These are phyloP conservation scores for Schwanniomyces polymorphus DNA, from an alignment of 805 yeast species.

Conservation along the genomic window DNA sequence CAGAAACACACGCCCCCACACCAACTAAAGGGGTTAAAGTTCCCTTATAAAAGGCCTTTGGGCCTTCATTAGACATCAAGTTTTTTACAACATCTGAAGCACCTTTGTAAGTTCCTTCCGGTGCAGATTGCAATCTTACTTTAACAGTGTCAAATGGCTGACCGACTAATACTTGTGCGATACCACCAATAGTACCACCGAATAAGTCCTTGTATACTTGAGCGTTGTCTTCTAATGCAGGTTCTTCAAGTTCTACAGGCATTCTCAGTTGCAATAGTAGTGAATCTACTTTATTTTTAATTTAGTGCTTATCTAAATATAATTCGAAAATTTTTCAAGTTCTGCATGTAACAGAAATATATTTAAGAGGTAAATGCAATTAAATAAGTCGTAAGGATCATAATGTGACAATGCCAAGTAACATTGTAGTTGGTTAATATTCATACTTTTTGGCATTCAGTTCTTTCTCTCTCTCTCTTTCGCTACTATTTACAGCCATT, in stretches of 20 bases:
- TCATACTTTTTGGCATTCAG: background rate
- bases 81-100: conserved; percentile 76
- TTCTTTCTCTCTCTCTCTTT: background rate
- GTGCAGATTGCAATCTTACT: conserved; percentile 87
- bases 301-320: background rate
- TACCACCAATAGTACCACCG: conserved; percentile 94
- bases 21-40: conserved; percentile 48
- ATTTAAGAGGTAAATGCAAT: conserved; percentile 79
- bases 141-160: conserved; percentile 96
- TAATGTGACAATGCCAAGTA: background rate
- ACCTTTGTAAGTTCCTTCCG: conserved; percentile 70
- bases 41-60: conserved; percentile 44
- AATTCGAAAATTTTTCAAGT: background rate
- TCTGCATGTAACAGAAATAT: conserved; percentile 40
- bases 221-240: conserved; percentile 30
- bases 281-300: background rate
- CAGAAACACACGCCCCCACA: conserved; percentile 95
- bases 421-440: background rate
- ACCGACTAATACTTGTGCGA: conserved; percentile 92
- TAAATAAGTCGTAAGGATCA: background rate
- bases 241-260: conserved; percentile 47
- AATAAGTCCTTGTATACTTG: conserved; percentile 73
- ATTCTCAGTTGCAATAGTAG: conserved; percentile 12
- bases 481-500: conserved; percentile 17
- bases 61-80: conserved; percentile 51